Evolutionary conservation across 129 eudicot species (phyloP).

Genomic region (Deinandra increscens): DNA sequence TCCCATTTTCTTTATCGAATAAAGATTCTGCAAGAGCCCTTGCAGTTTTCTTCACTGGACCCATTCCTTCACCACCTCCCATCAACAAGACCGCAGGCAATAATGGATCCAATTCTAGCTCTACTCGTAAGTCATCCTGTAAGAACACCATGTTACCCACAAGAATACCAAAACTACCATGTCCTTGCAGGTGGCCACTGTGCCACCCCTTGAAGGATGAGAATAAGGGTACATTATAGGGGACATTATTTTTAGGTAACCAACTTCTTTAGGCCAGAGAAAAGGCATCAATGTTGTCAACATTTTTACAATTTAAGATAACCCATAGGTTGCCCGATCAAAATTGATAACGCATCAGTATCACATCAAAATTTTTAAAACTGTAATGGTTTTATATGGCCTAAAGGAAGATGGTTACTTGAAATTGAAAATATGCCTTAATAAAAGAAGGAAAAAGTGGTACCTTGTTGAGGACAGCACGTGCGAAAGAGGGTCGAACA

Average conservation of each 20-base stretch:
- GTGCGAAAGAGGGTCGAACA: slow-evolving; percentile 76
- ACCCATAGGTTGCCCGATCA: neutral
- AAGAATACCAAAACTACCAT: slow-evolving; percentile 9
- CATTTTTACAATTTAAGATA: neutral
- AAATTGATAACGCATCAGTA: neutral
- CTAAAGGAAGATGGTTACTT: neutral
- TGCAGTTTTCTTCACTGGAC: slow-evolving; percentile 92
- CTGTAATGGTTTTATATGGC: neutral
- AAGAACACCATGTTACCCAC: slow-evolving; percentile 16
- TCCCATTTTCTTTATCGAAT: slow-evolving; percentile 49
- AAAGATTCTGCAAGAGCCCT: slow-evolving; percentile 73
- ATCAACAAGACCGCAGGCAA: slow-evolving; percentile 87
- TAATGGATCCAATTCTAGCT: slow-evolving; percentile 63
- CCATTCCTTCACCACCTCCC: slow-evolving; percentile 99
- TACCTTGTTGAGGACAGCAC: slow-evolving; percentile 69
- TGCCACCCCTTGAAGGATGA: too few relatives aligned
- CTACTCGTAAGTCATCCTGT: slow-evolving; percentile 76
- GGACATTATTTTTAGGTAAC: neutral
- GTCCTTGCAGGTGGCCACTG: neutral
- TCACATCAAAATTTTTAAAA: neutral
- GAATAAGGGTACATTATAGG: too few relatives aligned
- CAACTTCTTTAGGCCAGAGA: neutral
- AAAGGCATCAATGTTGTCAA: neutral
- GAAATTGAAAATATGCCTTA: neutral
- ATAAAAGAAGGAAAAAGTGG: neutral